Conservation (phyloP, 148 eudicot genomes). For the Camellia sinensis region DNA sequence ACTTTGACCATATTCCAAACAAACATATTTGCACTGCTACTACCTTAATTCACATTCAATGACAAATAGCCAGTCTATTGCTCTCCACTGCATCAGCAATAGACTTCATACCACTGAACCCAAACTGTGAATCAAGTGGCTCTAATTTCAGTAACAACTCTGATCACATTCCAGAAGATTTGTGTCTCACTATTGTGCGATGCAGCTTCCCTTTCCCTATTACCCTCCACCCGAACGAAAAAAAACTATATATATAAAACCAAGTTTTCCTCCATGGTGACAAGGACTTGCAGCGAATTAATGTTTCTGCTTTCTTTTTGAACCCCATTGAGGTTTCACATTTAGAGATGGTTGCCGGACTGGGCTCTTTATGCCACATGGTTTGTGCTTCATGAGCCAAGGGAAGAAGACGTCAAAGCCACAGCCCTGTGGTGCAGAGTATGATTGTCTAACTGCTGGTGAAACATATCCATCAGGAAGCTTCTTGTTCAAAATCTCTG, state of each 20-base stretch:
- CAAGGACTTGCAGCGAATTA: neutral
- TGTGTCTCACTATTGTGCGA: too few relatives aligned
- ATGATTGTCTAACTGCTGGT: constrained; percentile 22
- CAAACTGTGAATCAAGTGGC: neutral
- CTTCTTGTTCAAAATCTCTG: constrained; percentile 9
- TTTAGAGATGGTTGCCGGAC: constrained; percentile 27
- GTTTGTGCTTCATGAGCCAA: constrained; percentile 53
- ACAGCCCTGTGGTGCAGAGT: constrained; percentile 46
- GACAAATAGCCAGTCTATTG: too few relatives aligned
- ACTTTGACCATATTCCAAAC: neutral
- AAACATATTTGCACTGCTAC: too few relatives aligned
- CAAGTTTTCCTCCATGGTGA: neutral
- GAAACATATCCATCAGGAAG: constrained; percentile 11
- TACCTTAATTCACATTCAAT: too few relatives aligned
- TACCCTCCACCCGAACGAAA: too few relatives aligned
- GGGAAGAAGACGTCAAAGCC: constrained; percentile 56
- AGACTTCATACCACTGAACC: neutral
- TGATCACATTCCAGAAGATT: too few relatives aligned
- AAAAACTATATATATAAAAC: too few relatives aligned
- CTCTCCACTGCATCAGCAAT: too few relatives aligned
- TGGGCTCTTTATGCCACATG: constrained; percentile 48
- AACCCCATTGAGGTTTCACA: constrained; percentile 31
- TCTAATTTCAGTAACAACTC: too few relatives aligned
- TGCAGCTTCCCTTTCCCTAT: too few relatives aligned
- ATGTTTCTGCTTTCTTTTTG: constrained; percentile 18